Evolutionary conservation across 129 eudicot genomes (phyloP).

Genomic region (Sambucus nigra): DNA sequence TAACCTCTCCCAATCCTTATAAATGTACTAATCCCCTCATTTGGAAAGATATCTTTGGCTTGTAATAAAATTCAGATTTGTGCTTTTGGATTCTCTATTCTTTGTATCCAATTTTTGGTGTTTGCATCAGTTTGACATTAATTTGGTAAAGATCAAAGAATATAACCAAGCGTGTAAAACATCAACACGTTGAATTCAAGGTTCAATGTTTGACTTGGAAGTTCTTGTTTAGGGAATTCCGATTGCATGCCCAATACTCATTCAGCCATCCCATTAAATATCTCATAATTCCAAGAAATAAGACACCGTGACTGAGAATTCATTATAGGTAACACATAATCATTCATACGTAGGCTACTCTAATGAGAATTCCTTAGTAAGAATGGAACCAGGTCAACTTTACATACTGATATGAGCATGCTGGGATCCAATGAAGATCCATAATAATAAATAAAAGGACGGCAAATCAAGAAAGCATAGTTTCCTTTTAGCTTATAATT

Average conservation of each 20-base stretch:
- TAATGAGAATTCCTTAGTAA: not conserved
- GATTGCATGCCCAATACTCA: not conserved
- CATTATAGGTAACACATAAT: not conserved
- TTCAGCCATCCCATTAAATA: too few species aligned
- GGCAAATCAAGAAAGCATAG: not conserved
- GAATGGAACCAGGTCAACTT: not conserved
- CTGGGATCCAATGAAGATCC: not conserved
- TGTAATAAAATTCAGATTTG: too few species aligned
- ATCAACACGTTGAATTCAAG: not conserved
- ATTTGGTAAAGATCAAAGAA: not conserved
- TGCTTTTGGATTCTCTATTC: too few species aligned
- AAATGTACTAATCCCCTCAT: too few species aligned
- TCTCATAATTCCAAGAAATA: not conserved
- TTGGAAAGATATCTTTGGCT: too few species aligned
- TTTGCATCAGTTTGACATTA: not conserved
- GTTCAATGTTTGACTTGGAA: not conserved
- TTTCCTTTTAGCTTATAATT: too few species aligned
- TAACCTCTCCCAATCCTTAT: too few species aligned
- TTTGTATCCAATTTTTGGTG: too few species aligned
- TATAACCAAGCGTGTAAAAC: not conserved
- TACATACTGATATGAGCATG: not conserved
- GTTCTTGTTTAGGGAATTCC: not conserved
- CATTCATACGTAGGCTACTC: not conserved
- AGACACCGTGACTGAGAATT: not conserved
- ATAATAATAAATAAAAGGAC: not conserved